These are phyloP conservation scores for Brassica rapa DNA, from an alignment of 345 rosid genomes.

Conservation along the genomic window DNA sequence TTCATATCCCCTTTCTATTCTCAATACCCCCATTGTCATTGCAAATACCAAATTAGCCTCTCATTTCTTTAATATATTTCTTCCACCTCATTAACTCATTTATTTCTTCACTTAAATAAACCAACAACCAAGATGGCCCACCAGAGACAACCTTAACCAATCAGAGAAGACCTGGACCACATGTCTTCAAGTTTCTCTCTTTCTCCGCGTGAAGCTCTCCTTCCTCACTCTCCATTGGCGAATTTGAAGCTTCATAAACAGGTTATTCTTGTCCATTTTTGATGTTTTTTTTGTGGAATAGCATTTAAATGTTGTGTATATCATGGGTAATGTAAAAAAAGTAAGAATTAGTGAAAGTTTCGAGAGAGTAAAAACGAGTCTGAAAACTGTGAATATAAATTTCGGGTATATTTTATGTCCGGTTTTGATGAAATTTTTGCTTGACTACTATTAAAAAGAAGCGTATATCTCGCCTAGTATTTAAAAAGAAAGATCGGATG, in stretches of 20 bases:
- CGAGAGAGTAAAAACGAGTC: not conserved
- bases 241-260: not conserved
- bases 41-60: too few relatives aligned
- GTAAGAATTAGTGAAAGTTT: not conserved
- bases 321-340: not conserved
- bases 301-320: not conserved
- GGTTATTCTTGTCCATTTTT: not conserved
- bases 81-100: not conserved
- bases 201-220: not conserved
- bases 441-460: too few relatives aligned
- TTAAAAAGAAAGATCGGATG: not conserved
- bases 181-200: not conserved
- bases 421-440: too few relatives aligned
- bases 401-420: not conserved
- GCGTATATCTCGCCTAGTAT: too few relatives aligned
- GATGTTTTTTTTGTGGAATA: not conserved
- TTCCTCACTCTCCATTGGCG: not conserved
- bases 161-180: not conserved
- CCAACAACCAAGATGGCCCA: not conserved
- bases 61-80: not conserved
- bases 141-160: not conserved
- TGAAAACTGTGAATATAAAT: not conserved
- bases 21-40: too few relatives aligned
- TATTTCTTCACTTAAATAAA: too few relatives aligned
- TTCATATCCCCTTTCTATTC: too few relatives aligned